Evolutionary conservation across 148 eudicot genomes (phyloP).

Genomic region (Cornus controversa): DNA sequence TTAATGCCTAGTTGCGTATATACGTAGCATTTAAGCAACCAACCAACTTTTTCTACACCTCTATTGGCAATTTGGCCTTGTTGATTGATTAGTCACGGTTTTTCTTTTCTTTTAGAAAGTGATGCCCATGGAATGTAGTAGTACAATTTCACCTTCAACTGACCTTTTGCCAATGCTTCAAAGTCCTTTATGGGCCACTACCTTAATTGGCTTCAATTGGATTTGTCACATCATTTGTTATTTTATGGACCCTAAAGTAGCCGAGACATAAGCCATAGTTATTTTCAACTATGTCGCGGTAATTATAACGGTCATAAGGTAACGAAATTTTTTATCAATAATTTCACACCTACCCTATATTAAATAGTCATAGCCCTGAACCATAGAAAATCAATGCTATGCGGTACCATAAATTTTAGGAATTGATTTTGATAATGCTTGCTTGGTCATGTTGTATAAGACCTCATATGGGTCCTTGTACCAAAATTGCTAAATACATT

Average conservation of each 20-base stretch:
- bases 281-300: no score
- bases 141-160: background rate
- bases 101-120: slow-evolving; percentile 4
- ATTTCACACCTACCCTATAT: no score
- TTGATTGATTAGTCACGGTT: background rate
- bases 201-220: background rate
- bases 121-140: background rate
- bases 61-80: background rate
- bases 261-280: no score
- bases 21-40: background rate
- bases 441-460: no score
- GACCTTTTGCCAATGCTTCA: background rate
- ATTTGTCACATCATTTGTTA: background rate
- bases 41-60: background rate
- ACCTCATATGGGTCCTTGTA: no score
- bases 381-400: no score
- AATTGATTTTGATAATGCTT: no score
- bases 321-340: no score
- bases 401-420: no score
- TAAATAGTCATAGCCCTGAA: no score
- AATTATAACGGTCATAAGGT: no score
- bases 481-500: no score
- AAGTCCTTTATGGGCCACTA: background rate
- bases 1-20: background rate
- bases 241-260: background rate